A percentile compares a stretch with the other conserved stretches of the same genome.
Conservation (phyloP, 768 basidiomycete species). For the Butyriboletus loyo region DNA sequence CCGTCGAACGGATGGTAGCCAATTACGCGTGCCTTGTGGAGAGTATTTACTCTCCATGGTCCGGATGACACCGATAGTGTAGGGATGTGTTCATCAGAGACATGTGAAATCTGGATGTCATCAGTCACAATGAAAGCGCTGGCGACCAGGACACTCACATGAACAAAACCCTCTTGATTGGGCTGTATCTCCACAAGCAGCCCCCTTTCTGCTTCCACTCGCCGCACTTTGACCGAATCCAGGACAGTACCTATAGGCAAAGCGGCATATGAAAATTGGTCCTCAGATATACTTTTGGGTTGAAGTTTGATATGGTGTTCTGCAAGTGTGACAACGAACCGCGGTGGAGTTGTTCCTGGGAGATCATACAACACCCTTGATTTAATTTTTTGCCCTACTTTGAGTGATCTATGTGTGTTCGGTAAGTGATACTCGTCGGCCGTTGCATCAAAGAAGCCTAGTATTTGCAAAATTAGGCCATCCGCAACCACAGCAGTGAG, state of each 20-base stretch:
- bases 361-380: constrained; percentile 83
- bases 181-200: constrained; percentile 64
- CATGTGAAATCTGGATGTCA: constrained; percentile 77
- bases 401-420: constrained; percentile 42
- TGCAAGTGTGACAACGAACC: constrained; percentile 76
- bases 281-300: constrained; percentile 34
- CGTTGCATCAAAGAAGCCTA: constrained; percentile 91
- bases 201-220: constrained; percentile 81
- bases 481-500: constrained; percentile 70
- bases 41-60: constrained; percentile 74
- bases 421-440: constrained; percentile 77
- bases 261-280: constrained; percentile 44
- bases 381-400: constrained; percentile 74
- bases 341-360: constrained; percentile 63
- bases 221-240: constrained; percentile 67
- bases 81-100: constrained; percentile 87
- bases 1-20: constrained; percentile 87
- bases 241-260: constrained; percentile 75
- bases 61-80: constrained; percentile 68
- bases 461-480: constrained; percentile 84
- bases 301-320: constrained; percentile 66
- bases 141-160: constrained; percentile 52
- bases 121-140: not conserved
- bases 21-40: constrained; percentile 83
- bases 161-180: constrained; percentile 75